Conservation (phyloP, 23 red algal species). For the Gracilaria gracilis region DNA sequence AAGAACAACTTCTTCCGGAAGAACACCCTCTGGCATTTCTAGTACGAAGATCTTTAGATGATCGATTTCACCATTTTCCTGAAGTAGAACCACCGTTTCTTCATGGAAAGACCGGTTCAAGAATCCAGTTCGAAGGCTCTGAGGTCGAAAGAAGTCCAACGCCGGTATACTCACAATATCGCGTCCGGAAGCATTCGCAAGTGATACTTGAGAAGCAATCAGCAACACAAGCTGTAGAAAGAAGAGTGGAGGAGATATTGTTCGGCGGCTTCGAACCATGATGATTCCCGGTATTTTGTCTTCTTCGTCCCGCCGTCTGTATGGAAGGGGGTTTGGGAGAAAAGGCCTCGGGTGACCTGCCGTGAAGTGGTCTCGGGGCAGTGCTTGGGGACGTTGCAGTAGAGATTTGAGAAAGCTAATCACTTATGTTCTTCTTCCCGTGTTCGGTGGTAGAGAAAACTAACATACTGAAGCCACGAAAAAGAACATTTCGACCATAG, state of each 20-base stretch:
- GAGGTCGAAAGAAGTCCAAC: constrained; percentile 24
- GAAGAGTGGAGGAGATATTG: not conserved
- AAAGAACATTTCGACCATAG: not conserved
- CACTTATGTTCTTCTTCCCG: not conserved
- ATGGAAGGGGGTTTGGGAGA: not conserved
- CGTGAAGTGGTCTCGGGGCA: not conserved
- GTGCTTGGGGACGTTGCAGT: not conserved
- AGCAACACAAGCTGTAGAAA: not conserved
- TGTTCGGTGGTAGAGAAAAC: not conserved
- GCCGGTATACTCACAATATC: constrained; percentile 23
- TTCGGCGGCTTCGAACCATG: not conserved
- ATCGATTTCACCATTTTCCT: constrained; percentile 64
- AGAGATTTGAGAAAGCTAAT: not conserved
- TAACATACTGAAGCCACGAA: constrained; percentile 1
- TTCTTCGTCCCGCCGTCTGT: constrained; percentile 22
- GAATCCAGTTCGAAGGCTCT: constrained; percentile 23
- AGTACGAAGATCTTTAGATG: constrained; percentile 41
- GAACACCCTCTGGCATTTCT: constrained; percentile 33
- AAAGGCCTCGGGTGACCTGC: not conserved
- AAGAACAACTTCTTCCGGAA: constrained; percentile 51
- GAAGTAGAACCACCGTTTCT: constrained; percentile 38
- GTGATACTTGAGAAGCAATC: not conserved
- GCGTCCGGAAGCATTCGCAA: not conserved
- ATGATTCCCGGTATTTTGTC: not conserved
- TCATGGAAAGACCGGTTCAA: constrained; percentile 34